phyloP scores from a whole-genome alignment of 2,329 filamentous ascomycete species.

The Arthrocladium fulminans region DNA sequence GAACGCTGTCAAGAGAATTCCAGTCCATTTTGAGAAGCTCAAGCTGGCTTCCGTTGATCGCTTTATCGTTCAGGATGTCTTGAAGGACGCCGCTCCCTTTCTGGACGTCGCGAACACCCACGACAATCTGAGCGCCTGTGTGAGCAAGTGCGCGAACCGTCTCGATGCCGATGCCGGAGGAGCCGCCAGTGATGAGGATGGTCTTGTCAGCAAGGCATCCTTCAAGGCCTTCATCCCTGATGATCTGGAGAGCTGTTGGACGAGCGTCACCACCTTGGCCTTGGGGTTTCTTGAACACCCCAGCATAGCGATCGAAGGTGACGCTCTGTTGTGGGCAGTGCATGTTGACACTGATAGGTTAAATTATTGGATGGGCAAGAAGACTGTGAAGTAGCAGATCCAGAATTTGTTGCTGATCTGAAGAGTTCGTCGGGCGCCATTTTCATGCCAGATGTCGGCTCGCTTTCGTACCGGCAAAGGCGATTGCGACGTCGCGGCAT shows the following conservation, averaged over 20 bases:
- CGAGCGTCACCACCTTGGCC: constrained; percentile 18
- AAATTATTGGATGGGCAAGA: no score
- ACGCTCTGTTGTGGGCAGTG: neutral
- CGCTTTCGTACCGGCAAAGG: no score
- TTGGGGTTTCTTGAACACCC: neutral
- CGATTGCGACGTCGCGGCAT: no score
- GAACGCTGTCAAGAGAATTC: constrained; percentile 26
- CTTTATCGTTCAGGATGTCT: constrained; percentile 18
- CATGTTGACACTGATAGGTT: no score
- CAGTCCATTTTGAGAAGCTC: constrained; percentile 28
- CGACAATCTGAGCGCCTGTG: constrained; percentile 33
- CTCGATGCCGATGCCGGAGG: constrained; percentile 32
- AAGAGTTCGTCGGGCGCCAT: no score
- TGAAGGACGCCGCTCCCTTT: constrained; percentile 27
- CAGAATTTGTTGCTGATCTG: neutral
- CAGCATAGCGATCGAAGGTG: neutral
- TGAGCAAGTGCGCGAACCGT: constrained; percentile 31
- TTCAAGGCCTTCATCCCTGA: constrained; percentile 22
- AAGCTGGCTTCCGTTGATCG: constrained; percentile 16
- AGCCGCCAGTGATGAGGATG: constrained; percentile 33
- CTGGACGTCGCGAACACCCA: constrained; percentile 29
- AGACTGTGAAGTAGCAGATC: no score
- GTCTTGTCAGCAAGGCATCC: constrained; percentile 25
- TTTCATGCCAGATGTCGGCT: no score
- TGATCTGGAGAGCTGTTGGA: constrained; percentile 20